Conservation (phyloP, 2,329 filamentous ascomycete species). For the Ceratocystiopsis sp. region DNA sequence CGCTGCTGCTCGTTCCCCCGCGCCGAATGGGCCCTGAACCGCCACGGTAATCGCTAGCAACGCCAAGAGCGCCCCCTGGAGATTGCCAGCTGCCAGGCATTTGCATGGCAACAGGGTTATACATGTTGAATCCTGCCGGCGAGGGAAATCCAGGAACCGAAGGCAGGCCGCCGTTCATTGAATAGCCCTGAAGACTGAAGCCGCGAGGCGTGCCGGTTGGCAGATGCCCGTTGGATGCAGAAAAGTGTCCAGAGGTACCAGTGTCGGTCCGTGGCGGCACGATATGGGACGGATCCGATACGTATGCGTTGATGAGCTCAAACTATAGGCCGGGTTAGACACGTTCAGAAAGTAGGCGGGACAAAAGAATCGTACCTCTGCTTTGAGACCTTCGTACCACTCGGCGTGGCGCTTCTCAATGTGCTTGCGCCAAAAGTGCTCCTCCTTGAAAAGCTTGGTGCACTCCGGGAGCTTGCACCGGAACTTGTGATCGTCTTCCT, state of each 20-base stretch:
- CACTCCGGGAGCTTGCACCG: constrained; percentile 94
- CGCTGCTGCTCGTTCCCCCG: constrained; percentile 20
- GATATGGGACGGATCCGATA: constrained; percentile 86
- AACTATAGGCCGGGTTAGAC: constrained; percentile 35
- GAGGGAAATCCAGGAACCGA: constrained; percentile 38
- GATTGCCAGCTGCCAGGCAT: constrained; percentile 31
- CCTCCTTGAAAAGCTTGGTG: constrained; percentile 91
- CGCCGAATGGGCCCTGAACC: constrained; percentile 50
- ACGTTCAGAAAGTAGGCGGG: background rate
- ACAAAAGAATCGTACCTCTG: constrained; percentile 48
- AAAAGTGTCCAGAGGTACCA: constrained; percentile 92
- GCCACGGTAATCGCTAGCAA: constrained; percentile 36
- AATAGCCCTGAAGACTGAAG: constrained; percentile 68
- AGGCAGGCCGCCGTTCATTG: constrained; percentile 37
- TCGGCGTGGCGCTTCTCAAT: constrained; percentile 89
- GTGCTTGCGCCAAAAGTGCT: constrained; percentile 95
- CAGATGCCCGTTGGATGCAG: constrained; percentile 57
- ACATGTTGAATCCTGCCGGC: constrained; percentile 22
- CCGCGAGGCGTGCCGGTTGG: constrained; percentile 75
- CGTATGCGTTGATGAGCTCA: constrained; percentile 81
- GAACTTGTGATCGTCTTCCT: constrained; percentile 95
- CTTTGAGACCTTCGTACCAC: constrained; percentile 64
- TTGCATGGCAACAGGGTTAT: constrained; percentile 29
- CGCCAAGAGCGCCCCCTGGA: constrained; percentile 17
- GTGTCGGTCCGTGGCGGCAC: constrained; percentile 84